Base-by-base conservation (phyloP, 2,329 filamentous ascomycete genomes). In the Phaeosphaeriaceae sp. region DNA sequence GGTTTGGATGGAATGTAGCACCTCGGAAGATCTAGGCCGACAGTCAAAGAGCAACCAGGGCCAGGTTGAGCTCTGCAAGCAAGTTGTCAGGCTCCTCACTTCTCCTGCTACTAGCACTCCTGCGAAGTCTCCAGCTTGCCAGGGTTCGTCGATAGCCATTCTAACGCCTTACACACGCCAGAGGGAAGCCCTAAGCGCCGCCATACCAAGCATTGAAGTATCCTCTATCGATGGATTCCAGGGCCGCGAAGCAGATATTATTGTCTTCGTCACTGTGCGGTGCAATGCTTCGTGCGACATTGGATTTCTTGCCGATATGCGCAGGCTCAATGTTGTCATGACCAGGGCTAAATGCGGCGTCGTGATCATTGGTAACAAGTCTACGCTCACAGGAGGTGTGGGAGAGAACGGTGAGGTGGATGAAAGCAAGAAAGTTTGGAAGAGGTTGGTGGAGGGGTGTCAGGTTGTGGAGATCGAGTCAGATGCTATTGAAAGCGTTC, bases 141-240 rank as follows among this genome's bases (percentile, higher is more conserved):
- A n/a, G n/a, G n/a, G 23, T 41, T 20, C 56, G 6, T 67, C 64
- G 6, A 72, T 78, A 21, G 72, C 67, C 7, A 68, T 78, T 1
- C 50, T 79, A 3, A 77, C 76, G 1, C 76, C 74, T 1, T 79
- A 78, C 44, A 71, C 64, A 1, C 63, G 67, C 1, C 74, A 78
- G 56, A 66, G 54, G 3, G 67, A 73, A 2, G 39, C 70, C 1
- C 64, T 77, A 3, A 63, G 58, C 38, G 36, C 58, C 7, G 49
- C 50, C 1, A 48, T 71, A 13, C 35, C 64, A 0, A 54, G 30
- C 11, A 37, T 63, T 20, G 58, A 75, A 38, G 63, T 77, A 1
- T 74, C 66, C 1, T 77, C 73, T 42, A 74, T 79, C 36, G 76
- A 79, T 51, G 70, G 70, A 3, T 79, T 76, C 50, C 76, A 79